Base-by-base conservation (phyloP, 1,284 basidiomycete species). In the Xerocomus nothofagi region DNA sequence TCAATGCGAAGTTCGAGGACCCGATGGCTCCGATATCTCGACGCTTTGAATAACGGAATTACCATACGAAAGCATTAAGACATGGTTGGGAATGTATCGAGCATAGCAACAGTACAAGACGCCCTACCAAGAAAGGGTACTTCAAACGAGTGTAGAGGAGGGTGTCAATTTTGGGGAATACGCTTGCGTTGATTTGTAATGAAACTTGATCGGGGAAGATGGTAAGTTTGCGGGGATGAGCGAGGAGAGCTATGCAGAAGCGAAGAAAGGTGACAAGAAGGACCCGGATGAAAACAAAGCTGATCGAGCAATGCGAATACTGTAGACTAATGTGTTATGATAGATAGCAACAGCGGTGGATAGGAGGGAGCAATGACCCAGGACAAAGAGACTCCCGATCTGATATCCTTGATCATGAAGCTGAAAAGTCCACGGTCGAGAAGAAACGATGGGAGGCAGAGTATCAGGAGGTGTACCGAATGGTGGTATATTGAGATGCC, bases 31-130 rank as follows among this genome's bases (percentile, higher is more conserved):
- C 49, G 49, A 51, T 17, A 17, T 24, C 45, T 44, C 43, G 48
- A 47, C 30, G 31, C 12, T 68, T 69, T 57, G 44, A 68, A 66
- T 57, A 56, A 64, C 47, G 29, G 39, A 30, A 66, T 68, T 66
- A 69, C 63, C 67, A 66, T 70, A 70, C 42, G 64, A 68, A 66
- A 61, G 56, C 59, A 67, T 67, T 69, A 70, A 50, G 61, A 69
- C 65, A 67, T 69, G 63, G 66, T 6, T 46, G 58, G 54, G 56
- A 58, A 58, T 55, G 61, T 70, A 70, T 66, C 52, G 56, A 69
- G 63, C 66, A 66, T 67, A 52, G 51, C 49, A 57, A 70, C 56
- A 66, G 56, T 69, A 69, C 67, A 69, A 41, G 66, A 62, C 59
- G 29, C 47, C 57, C 55, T 57, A 50, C 61, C 65, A 56, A 54